Evolutionary conservation across 176 grass and related monocot genomes (phyloP).

Genomic region (Oryza brachyantha): DNA sequence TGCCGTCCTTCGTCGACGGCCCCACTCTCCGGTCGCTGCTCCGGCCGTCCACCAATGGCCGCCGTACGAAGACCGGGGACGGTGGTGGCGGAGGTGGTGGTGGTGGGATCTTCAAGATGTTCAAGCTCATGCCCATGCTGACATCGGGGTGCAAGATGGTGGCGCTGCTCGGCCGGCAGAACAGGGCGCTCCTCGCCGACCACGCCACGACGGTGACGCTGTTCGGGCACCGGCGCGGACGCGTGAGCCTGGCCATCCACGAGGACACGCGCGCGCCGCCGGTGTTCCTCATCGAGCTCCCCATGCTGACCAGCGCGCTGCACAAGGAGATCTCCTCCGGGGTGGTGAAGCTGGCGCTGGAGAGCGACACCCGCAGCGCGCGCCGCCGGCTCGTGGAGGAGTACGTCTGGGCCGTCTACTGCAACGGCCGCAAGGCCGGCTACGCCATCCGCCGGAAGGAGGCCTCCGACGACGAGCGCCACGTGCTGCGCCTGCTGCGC

Average conservation of each 20-base stretch:
- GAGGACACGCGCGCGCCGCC: conserved; percentile 87
- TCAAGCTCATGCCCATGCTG: conserved; percentile 95
- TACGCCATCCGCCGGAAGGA: conserved; percentile 90
- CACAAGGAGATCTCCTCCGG: conserved; percentile 87
- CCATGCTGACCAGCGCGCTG: conserved; percentile 68
- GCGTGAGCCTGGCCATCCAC: conserved; percentile 76
- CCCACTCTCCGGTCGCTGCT: conserved; percentile 58
- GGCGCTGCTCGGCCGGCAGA: conserved; percentile 64
- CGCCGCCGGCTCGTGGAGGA: conserved; percentile 74
- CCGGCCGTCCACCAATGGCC: conserved; percentile 52
- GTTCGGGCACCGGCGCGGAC: conserved; percentile 70
- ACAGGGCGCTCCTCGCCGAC: conserved; percentile 69
- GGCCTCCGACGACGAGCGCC: conserved; percentile 70
- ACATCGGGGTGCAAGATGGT: conserved; percentile 97
- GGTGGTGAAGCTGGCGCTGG: conserved; percentile 78
- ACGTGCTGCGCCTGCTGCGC: conserved; percentile 79
- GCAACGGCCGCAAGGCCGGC: conserved; percentile 89
- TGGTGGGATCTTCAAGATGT: conserved; percentile 75
- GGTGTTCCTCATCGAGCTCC: conserved; percentile 81
- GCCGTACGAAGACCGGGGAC: conserved; percentile 46
- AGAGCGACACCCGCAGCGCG: conserved; percentile 87
- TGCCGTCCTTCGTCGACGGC: conserved; percentile 71
- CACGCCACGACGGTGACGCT: conserved; percentile 78
- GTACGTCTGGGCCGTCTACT: conserved; percentile 95
- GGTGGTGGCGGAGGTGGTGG: neutral